Conservation (phyloP, 768 basidiomycete species). For the Leccinum olivaceopallidum region DNA sequence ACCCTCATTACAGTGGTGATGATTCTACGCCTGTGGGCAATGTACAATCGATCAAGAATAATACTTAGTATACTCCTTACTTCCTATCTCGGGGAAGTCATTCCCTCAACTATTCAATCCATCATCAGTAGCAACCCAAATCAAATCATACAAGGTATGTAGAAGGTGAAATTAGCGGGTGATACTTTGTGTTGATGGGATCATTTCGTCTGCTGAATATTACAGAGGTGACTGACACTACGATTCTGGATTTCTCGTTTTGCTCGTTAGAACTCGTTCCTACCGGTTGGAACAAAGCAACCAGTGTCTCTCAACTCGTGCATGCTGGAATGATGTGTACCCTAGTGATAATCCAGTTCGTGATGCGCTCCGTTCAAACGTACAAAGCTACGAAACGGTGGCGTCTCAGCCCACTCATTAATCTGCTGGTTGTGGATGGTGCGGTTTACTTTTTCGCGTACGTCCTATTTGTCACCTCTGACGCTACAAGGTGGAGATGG, state of each 20-base stretch:
- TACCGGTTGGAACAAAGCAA: background rate
- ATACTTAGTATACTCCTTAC: background rate
- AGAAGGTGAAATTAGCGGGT: background rate
- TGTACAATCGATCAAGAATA: background rate
- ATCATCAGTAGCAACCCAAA: background rate
- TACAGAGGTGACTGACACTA: background rate
- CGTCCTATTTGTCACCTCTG: too few species aligned
- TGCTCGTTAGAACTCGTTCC: background rate
- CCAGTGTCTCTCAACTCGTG: background rate
- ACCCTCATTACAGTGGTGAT: background rate
- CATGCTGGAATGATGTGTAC: background rate
- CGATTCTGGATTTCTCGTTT: background rate
- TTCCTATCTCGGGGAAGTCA: background rate
- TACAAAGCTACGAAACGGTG: background rate
- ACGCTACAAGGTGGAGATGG: too few species aligned
- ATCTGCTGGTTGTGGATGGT: too few species aligned
- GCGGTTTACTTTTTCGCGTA: too few species aligned
- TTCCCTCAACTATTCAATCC: background rate
- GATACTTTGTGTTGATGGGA: background rate
- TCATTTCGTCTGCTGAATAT: background rate
- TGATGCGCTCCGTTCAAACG: background rate
- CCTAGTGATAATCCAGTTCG: background rate
- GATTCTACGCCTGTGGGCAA: background rate
- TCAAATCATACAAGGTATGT: background rate
- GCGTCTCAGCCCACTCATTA: too few species aligned